A percentile compares a stretch with the other conserved stretches of the same genome.
These are phyloP conservation scores for Plantago ovata DNA, from an alignment of 257 asterid genomes.

Conservation along the genomic window DNA sequence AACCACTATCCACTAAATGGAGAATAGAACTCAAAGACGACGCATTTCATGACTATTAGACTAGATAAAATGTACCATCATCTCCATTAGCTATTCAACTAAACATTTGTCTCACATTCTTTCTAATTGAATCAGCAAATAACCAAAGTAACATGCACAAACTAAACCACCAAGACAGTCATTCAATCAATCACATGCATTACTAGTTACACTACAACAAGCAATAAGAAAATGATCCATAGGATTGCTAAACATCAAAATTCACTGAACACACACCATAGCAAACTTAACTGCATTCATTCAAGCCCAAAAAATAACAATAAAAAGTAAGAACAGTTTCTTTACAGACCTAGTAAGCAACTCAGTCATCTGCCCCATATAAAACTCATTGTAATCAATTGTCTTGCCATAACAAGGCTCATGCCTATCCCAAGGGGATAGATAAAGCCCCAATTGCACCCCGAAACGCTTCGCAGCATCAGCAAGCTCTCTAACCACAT, in stretches of 20 bases:
- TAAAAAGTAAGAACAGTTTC: not conserved
- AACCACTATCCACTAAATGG: too few relatives aligned
- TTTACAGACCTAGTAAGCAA: slow-evolving; percentile 66
- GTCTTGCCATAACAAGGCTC: slow-evolving; percentile 74
- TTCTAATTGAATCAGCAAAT: not conserved
- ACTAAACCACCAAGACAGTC: not conserved
- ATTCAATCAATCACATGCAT: not conserved
- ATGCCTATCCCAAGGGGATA: slow-evolving; percentile 98
- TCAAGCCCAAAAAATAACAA: not conserved
- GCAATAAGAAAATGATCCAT: not conserved
- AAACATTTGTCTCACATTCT: not conserved
- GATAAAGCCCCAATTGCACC: slow-evolving; percentile 78
- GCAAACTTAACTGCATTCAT: not conserved
- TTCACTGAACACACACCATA: not conserved
- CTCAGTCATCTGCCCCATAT: slow-evolving; percentile 95
- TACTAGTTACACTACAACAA: not conserved
- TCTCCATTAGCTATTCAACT: not conserved
- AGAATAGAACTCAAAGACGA: not conserved
- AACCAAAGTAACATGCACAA: not conserved
- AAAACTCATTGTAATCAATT: slow-evolving; percentile 73
- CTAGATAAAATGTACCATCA: not conserved
- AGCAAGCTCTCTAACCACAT: slow-evolving; percentile 65
- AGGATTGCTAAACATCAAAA: not conserved
- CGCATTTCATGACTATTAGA: not conserved
- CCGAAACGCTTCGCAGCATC: slow-evolving; percentile 63